Evolutionary conservation across 805 yeast genomes (phyloP), one percentile per base, ranked within the genome.

Genomic region (Ogataea degrootiae): DNA sequence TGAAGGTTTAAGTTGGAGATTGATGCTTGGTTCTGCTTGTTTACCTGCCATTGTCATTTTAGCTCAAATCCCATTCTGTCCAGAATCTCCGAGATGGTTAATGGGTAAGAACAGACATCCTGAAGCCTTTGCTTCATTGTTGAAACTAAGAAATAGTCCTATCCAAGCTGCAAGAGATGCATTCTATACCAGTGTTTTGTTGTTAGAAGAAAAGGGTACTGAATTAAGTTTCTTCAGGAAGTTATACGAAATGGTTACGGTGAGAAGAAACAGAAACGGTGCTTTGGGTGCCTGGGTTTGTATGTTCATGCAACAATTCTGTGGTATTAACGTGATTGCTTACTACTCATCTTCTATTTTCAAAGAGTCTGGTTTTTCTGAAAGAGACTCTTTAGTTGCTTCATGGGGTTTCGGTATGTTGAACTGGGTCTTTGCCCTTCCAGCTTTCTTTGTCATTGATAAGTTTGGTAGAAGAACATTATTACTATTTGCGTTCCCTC

Each of bases 271-370:
- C 66, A 79, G 96, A 68, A 85, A 88, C 61, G 95, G 94, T 45
- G 80, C 87, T 8, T 56, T 84, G 47, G 96, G 87, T 46, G 80
- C 95, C 4, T 84, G 85, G 77, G 75, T 87, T 54, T 88, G 83
- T 50, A 88, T 89, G 81, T 85, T 87, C 61, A 84, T 85, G 88
- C 96, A 88, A 69, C 96, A 88, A 64, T 85, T 87, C 70, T 88
- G 96, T 68, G 96, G 96, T 57, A 80, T 88, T 63, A 88, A 88
- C 60, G 92, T 87, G 44, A 87, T 88, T 67, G 92, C 95, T 16
- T 85, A 87, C 67, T 88, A 86, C 66, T 85, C 92, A 1, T 83
- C 94, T 0, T 74, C 85, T 9, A 87, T 88, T 48, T 88, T 88
- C 68, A 66, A 75, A 21, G 75, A 82, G 48, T 80, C 90, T 21